Evolutionary conservation across 768 basidiomycete genomes (phyloP).

Genomic region (Leccinum broughii): DNA sequence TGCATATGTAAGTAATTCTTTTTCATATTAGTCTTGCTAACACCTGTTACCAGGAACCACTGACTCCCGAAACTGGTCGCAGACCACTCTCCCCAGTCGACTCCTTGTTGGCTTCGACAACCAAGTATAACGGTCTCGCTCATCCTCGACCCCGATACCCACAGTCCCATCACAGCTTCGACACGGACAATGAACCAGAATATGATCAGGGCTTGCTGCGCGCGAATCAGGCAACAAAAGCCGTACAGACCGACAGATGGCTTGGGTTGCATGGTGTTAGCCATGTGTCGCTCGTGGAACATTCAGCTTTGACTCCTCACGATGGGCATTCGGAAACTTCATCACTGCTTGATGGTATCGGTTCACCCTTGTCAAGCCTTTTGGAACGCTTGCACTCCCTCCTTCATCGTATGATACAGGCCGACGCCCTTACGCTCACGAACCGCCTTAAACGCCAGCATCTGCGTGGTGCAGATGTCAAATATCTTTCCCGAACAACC

Average conservation of each 20-base stretch:
- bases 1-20: conserved; percentile 34
- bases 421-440: conserved; percentile 86
- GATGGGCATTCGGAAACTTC: conserved; percentile 77
- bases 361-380: conserved; percentile 50
- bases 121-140: conserved; percentile 28
- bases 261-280: conserved; percentile 31
- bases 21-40: conserved; percentile 10
- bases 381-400: conserved; percentile 66
- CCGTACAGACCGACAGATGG: conserved; percentile 65
- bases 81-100: conserved; percentile 46
- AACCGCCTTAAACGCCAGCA: conserved; percentile 91
- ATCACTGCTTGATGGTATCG: conserved; percentile 58
- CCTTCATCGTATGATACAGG: conserved; percentile 61
- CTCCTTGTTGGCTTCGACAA: conserved; percentile 28
- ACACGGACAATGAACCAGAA: conserved; percentile 46
- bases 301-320: conserved; percentile 46
- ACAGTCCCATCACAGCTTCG: conserved; percentile 35
- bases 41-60: conserved; percentile 37
- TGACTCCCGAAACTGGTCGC: conserved; percentile 46
- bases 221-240: conserved; percentile 56
- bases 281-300: conserved; percentile 37
- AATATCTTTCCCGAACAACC: conserved; percentile 82
- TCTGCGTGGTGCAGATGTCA: conserved; percentile 80
- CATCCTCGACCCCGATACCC: conserved; percentile 29
- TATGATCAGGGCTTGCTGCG: conserved; percentile 30